Evolutionary conservation across 371 early-diverging fungal species (phyloP).

Genomic region (Paraphysoderma sedebokerense): DNA sequence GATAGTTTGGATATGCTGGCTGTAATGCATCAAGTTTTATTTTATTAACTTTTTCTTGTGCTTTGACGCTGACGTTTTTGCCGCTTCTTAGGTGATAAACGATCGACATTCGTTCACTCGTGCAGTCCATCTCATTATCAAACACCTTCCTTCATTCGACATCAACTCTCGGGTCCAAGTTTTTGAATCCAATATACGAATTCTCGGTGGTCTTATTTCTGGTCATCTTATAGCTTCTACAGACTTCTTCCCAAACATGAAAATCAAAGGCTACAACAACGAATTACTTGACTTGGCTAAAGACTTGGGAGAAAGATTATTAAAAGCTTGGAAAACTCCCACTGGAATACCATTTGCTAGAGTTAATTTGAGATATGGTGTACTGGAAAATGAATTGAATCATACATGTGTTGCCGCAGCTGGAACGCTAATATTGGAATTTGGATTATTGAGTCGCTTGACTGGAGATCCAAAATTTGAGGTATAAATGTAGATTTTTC

Average conservation of each 20-base stretch:
- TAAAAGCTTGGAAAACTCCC: constrained; percentile 77
- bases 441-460: constrained; percentile 76
- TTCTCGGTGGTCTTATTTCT: constrained; percentile 63
- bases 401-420: constrained; percentile 87
- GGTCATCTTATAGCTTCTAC: constrained; percentile 36
- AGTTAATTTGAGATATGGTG: constrained; percentile 63
- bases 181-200: constrained; percentile 84
- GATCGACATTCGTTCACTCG: constrained; percentile 47
- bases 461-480: constrained; percentile 62
- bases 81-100: constrained; percentile 33
- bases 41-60: background rate
- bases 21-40: constrained; percentile 14
- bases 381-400: constrained; percentile 40
- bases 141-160: constrained; percentile 46
- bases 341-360: constrained; percentile 75
- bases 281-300: constrained; percentile 58
- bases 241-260: constrained; percentile 60
- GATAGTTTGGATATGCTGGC: constrained; percentile 79
- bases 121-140: constrained; percentile 45
- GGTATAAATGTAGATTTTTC: constrained; percentile 11
- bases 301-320: constrained; percentile 67
- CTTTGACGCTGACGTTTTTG: background rate
- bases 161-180: constrained; percentile 77
- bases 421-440: constrained; percentile 85
- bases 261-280: constrained; percentile 39